These are phyloP conservation scores for Petunia hybrid DNA, from an alignment of 305 asterid species.

Conservation along the genomic window DNA sequence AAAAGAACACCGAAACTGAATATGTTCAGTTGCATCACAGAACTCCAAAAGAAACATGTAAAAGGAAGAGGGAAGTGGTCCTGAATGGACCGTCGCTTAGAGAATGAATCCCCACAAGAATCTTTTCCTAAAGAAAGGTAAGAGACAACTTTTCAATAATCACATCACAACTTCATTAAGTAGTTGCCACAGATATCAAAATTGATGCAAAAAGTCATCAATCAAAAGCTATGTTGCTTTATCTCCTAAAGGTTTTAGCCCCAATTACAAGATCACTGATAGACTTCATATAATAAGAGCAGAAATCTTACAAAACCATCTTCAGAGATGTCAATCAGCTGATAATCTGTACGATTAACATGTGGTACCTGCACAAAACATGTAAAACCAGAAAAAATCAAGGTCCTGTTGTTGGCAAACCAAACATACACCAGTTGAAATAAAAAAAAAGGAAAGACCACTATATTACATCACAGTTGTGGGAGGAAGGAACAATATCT, in stretches of 20 bases:
- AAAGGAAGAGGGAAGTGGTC: not conserved
- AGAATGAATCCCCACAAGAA: not conserved
- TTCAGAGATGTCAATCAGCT: conserved; percentile 59
- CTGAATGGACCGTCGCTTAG: not conserved
- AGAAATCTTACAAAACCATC: conserved; percentile 54
- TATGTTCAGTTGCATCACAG: not conserved
- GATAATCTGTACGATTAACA: conserved; percentile 63
- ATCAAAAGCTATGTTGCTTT: not conserved
- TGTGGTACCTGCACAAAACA: conserved; percentile 54
- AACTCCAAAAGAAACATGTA: not conserved
- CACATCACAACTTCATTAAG: conserved; percentile 6
- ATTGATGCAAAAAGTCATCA: not conserved
- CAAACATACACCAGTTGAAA: not conserved
- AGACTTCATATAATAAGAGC: not conserved
- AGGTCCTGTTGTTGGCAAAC: not conserved
- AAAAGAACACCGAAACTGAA: not conserved
- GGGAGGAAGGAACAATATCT: conserved; percentile 70
- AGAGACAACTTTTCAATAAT: not conserved
- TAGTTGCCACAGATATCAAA: not conserved
- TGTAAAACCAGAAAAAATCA: conserved; percentile 23
- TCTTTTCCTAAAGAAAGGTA: not conserved
- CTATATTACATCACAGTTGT: conserved; percentile 60
- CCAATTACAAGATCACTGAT: not conserved
- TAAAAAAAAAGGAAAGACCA: not conserved
- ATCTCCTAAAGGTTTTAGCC: not conserved